Percentiles rank a stretch among this genome's conserved stretches.
Evolutionary conservation across 1,284 basidiomycete genomes (phyloP).

Genomic region (Tetrapyrgos nigripes): DNA sequence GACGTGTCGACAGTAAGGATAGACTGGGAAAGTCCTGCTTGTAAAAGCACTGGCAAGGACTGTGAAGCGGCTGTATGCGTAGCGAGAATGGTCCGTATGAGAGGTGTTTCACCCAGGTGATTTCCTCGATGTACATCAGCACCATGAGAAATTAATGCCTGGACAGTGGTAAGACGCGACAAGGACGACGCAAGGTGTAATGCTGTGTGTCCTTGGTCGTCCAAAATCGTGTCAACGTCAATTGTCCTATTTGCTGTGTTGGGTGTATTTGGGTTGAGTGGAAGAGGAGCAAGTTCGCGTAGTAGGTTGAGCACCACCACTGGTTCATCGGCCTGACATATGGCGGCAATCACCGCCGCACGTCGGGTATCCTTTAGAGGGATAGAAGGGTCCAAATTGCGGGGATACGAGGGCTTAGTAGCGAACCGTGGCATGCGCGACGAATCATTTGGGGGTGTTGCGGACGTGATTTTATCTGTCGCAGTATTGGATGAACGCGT

Average conservation of each 20-base stretch:
- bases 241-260: constrained; percentile 38
- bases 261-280: constrained; percentile 30
- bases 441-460: constrained; percentile 3
- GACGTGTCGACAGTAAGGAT: constrained; percentile 92
- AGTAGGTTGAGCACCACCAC: constrained; percentile 65
- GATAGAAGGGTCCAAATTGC: constrained; percentile 59
- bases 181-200: constrained; percentile 94
- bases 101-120: constrained; percentile 92
- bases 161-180: constrained; percentile 71
- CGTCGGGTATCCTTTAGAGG: constrained; percentile 69
- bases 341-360: constrained; percentile 63
- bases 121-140: constrained; percentile 92
- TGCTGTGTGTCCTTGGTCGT: constrained; percentile 95
- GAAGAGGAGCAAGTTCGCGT: constrained; percentile 63
- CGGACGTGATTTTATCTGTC: background rate
- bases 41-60: constrained; percentile 74
- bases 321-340: constrained; percentile 75
- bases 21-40: constrained; percentile 64
- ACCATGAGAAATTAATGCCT: constrained; percentile 73
- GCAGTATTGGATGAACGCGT: constrained; percentile 2
- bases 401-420: constrained; percentile 68
- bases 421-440: constrained; percentile 46
- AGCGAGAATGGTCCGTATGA: constrained; percentile 92
- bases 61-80: constrained; percentile 88
- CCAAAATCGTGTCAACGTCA: constrained; percentile 85